A percentile compares a stretch with the other conserved stretches of the same genome.
Evolutionary conservation across 176 grass and related monocot genomes (phyloP).

Genomic region (Paspalum notatum): DNA sequence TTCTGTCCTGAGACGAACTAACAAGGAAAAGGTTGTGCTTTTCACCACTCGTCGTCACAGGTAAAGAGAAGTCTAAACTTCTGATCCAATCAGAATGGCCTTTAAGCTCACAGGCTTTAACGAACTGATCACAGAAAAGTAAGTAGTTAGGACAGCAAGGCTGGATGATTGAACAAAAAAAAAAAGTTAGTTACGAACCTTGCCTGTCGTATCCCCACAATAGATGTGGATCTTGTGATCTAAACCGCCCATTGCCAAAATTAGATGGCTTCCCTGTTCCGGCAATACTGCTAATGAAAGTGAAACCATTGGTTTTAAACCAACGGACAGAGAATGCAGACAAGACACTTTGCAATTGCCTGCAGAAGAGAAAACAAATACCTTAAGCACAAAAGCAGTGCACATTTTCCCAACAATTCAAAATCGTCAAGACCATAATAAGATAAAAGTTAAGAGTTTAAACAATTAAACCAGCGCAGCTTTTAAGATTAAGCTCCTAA

Average conservation of each 20-base stretch:
- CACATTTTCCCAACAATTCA: not conserved
- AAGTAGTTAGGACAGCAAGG: conserved; percentile 26
- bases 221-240: conserved; percentile 95
- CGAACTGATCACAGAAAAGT: conserved; percentile 60
- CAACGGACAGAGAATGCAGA: conserved; percentile 74
- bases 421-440: conserved; percentile 11
- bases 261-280: conserved; percentile 44
- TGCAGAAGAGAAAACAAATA: conserved; percentile 37
- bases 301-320: conserved; percentile 94
- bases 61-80: conserved; percentile 95
- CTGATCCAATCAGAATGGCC: conserved; percentile 97
- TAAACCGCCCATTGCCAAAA: conserved; percentile 98
- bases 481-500: not conserved
- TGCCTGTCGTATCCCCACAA: conserved; percentile 60
- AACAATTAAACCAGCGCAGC: not conserved
- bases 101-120: conserved; percentile 84
- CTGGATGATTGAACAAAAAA: not conserved
- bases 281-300: conserved; percentile 80
- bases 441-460: not conserved
- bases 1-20: conserved; percentile 97
- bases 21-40: conserved; percentile 76
- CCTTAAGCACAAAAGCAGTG: not conserved
- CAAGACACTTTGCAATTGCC: conserved; percentile 74
- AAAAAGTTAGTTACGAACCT: conserved; percentile 58
- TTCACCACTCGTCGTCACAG: conserved; percentile 53